These are phyloP conservation scores for Aspergillus calidoustus DNA, from an alignment of 2,329 filamentous ascomycete genomes.

Conservation along the genomic window DNA sequence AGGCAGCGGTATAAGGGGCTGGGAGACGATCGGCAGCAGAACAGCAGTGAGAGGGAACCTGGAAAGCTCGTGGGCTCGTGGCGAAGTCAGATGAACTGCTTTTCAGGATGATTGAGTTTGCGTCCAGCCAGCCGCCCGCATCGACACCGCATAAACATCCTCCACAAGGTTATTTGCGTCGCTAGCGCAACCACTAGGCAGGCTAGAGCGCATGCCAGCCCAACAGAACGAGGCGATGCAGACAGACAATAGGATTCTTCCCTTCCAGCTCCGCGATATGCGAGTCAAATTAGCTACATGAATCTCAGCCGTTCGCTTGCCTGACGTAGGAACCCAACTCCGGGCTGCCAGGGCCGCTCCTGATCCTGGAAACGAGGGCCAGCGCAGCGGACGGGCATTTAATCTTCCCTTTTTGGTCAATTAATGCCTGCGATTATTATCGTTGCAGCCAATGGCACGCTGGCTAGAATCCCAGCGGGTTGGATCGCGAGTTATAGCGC, in stretches of 20 bases:
- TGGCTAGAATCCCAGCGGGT: background rate
- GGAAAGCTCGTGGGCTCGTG: background rate
- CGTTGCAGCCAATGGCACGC: background rate
- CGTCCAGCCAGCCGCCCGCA: constrained; percentile 1
- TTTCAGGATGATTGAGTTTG: constrained; percentile 1
- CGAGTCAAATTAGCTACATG: constrained; percentile 15
- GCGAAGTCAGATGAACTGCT: constrained; percentile 1
- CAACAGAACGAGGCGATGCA: constrained; percentile 15
- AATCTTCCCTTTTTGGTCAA: background rate
- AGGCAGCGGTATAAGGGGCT: background rate
- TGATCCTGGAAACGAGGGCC: background rate
- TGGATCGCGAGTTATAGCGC: constrained; percentile 11
- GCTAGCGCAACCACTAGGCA: constrained; percentile 8
- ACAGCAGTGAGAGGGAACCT: background rate
- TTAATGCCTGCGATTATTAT: background rate
- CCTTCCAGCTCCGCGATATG: constrained; percentile 10
- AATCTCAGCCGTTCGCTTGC: background rate
- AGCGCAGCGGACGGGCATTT: constrained; percentile 5
- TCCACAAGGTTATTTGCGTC: background rate
- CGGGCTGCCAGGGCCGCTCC: constrained; percentile 6
- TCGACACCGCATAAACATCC: constrained; percentile 1
- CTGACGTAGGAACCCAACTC: constrained; percentile 11
- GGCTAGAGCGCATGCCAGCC: constrained; percentile 11
- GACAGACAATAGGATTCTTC: constrained; percentile 8
- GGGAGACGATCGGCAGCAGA: constrained; percentile 8